phyloP scores from a whole-genome alignment of 192 early-diverging fungal species.

The Podila horticola region DNA sequence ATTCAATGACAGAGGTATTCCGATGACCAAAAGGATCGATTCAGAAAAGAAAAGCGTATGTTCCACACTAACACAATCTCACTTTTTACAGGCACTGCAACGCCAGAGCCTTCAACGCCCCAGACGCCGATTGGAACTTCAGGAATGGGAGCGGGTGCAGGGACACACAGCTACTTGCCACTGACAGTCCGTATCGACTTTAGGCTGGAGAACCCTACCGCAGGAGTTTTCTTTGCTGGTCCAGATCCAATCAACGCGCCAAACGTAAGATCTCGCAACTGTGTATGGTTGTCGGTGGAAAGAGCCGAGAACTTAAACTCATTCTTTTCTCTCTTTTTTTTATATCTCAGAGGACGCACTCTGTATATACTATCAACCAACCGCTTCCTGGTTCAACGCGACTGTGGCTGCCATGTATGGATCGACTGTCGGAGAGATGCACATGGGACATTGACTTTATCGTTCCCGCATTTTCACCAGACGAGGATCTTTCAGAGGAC shows the following conservation, averaged over 20 bases:
- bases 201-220: conserved; percentile 57
- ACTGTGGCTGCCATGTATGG: conserved; percentile 84
- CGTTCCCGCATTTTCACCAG: conserved; percentile 62
- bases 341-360: conserved; percentile 51
- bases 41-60: neutral
- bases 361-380: conserved; percentile 75
- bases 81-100: conserved; percentile 16
- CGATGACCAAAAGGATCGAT: neutral
- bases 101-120: conserved; percentile 47
- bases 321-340: neutral
- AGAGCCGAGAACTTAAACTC: neutral
- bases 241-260: conserved; percentile 66
- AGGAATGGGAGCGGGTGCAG: conserved; percentile 6
- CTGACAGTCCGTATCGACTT: conserved; percentile 62
- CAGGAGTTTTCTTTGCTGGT: conserved; percentile 66
- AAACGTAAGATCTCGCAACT: conserved; percentile 42
- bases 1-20: conserved; percentile 22
- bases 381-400: conserved; percentile 74
- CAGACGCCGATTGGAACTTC: conserved; percentile 40
- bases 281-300: neutral
- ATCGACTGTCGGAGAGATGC: conserved; percentile 68
- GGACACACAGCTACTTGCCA: conserved; percentile 46
- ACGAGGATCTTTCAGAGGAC: conserved; percentile 32
- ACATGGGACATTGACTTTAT: conserved; percentile 87
- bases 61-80: neutral